Percentiles rank a stretch among this genome's conserved stretches.
These are phyloP conservation scores for Globisporangium abappressorium DNA, from an alignment of 352 stramenopile species.

Conservation along the genomic window DNA sequence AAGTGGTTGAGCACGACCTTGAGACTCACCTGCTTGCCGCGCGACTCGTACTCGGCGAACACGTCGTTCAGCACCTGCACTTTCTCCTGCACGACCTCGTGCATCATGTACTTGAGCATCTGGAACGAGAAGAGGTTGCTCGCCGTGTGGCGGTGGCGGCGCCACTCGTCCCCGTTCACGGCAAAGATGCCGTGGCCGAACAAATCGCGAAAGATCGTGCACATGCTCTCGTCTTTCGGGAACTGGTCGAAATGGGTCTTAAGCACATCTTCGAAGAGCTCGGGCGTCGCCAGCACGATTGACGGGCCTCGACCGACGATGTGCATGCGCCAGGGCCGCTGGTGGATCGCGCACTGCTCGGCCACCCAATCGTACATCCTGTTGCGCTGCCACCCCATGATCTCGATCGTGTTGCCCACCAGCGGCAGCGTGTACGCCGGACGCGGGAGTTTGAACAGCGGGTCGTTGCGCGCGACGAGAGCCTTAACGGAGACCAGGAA, in stretches of 20 bases:
- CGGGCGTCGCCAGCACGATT: slow-evolving; percentile 35
- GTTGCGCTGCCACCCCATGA: background rate
- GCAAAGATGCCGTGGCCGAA: slow-evolving; percentile 61
- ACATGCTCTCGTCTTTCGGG: slow-evolving; percentile 36
- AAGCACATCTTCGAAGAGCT: slow-evolving; percentile 42
- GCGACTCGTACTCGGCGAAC: slow-evolving; percentile 17
- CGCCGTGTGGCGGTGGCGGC: slow-evolving; percentile 64
- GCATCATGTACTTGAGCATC: slow-evolving; percentile 45
- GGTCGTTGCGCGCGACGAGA: too few species aligned
- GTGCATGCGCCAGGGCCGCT: slow-evolving; percentile 32
- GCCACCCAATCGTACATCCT: slow-evolving; percentile 25
- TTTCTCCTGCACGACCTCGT: slow-evolving; percentile 30
- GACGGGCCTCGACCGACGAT: slow-evolving; percentile 29
- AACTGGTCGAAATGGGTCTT: slow-evolving; percentile 65
- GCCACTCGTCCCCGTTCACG: slow-evolving; percentile 51
- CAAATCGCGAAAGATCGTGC: slow-evolving; percentile 39
- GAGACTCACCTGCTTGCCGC: slow-evolving; percentile 22
- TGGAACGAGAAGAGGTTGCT: slow-evolving; percentile 81
- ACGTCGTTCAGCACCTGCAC: slow-evolving; percentile 23
- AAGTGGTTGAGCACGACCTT: slow-evolving; percentile 54
- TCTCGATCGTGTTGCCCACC: slow-evolving; percentile 6
- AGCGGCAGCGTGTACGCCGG: slow-evolving; percentile 12
- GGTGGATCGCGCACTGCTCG: slow-evolving; percentile 17
- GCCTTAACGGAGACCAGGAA: too few species aligned
- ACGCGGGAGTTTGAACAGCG: slow-evolving; percentile 9